Conservation (phyloP, 768 basidiomycete genomes). For the Hydnomerulius pinastri region DNA sequence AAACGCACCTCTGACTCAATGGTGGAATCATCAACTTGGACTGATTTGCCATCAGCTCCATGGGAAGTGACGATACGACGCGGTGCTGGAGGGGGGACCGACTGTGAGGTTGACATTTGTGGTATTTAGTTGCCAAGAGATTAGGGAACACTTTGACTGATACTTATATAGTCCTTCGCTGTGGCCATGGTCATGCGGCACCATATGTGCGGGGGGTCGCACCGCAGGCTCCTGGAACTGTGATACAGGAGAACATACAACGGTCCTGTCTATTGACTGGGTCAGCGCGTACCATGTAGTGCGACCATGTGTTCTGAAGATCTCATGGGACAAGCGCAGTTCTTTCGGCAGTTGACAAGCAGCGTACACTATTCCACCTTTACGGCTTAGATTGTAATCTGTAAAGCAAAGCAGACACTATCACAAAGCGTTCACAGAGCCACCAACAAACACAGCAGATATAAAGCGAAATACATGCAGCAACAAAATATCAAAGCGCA, state of each 20-base stretch:
- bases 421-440: background rate
- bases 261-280: too few relatives aligned
- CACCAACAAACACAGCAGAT: background rate
- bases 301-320: too few relatives aligned
- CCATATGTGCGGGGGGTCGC: too few relatives aligned
- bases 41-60: constrained; percentile 41
- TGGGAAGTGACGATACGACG: constrained; percentile 57
- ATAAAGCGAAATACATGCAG: constrained; percentile 14
- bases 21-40: constrained; percentile 40
- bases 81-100: constrained; percentile 36
- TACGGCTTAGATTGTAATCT: too few relatives aligned
- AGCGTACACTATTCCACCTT: too few relatives aligned
- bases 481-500: constrained; percentile 39
- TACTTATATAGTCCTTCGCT: too few relatives aligned
- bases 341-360: too few relatives aligned
- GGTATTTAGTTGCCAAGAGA: background rate
- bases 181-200: too few relatives aligned
- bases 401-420: background rate
- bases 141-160: background rate
- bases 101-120: background rate
- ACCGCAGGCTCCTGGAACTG: too few relatives aligned
- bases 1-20: constrained; percentile 26
- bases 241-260: too few relatives aligned
- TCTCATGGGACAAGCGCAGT: too few relatives aligned
- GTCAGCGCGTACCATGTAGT: too few relatives aligned